Evolutionary conservation across 179 eudicot genomes (phyloP).

Genomic region (Monotropa hypopitys): DNA sequence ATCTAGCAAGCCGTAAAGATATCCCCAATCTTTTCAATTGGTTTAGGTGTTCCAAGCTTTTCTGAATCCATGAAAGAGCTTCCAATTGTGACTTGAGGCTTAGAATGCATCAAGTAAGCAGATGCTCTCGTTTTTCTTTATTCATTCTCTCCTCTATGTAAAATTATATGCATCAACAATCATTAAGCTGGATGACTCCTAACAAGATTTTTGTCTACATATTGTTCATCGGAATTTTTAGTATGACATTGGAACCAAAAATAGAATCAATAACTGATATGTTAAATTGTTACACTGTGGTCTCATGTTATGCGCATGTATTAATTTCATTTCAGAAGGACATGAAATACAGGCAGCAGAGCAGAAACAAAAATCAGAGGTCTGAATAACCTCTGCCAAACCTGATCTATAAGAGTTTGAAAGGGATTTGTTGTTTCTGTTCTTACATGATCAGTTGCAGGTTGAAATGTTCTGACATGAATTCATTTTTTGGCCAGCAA

Average conservation of each 20-base stretch:
- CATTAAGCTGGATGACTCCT: not conserved
- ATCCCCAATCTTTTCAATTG: not conserved
- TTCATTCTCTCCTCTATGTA: not conserved
- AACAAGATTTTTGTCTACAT: not conserved
- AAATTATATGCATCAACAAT: not conserved
- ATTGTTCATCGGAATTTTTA: not conserved
- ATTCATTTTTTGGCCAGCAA: constrained; percentile 34
- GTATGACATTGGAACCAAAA: not conserved
- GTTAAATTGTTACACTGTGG: not conserved
- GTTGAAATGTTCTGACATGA: constrained; percentile 21
- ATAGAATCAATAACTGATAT: not conserved
- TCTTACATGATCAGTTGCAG: not conserved
- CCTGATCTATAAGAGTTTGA: not conserved
- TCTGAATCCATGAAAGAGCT: not conserved
- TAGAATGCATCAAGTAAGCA: not conserved
- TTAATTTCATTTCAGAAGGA: constrained; percentile 20
- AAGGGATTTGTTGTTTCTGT: constrained; percentile 6
- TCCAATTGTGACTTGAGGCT: not conserved
- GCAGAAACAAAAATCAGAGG: constrained; percentile 32
- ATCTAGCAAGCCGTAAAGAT: not conserved
- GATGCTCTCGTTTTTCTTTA: not conserved
- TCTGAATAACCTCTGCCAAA: constrained; percentile 12
- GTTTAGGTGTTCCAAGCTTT: not conserved
- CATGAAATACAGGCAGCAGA: constrained; percentile 17
- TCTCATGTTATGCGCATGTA: not conserved